A percentile compares a stretch with the other conserved stretches of the same genome.
phyloP scores from a whole-genome alignment of 352 stramenopile genomes.

The Pythium phragmiticola region DNA sequence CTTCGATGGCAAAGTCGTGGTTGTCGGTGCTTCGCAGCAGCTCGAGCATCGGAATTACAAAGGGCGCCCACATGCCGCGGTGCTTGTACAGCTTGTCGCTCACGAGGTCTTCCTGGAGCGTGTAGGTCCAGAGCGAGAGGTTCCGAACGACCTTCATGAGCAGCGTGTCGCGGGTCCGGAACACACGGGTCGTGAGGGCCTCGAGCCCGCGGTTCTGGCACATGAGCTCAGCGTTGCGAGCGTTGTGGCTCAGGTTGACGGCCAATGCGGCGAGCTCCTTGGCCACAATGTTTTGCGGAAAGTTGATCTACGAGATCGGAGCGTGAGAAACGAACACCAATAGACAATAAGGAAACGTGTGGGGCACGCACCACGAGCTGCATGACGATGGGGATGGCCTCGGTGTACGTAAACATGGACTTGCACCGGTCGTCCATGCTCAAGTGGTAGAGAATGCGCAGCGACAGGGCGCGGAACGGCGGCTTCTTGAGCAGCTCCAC shows the following conservation, averaged over 20 bases:
- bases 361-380: slow-evolving; percentile 71
- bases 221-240: slow-evolving; percentile 91
- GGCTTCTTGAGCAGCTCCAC: slow-evolving; percentile 93
- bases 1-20: slow-evolving; percentile 93
- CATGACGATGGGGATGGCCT: slow-evolving; percentile 93
- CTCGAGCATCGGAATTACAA: slow-evolving; percentile 88
- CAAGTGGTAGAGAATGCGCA: slow-evolving; percentile 94
- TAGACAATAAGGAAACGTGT: neutral
- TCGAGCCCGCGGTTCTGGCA: slow-evolving; percentile 86
- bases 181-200: slow-evolving; percentile 85
- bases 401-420: slow-evolving; percentile 94
- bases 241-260: slow-evolving; percentile 94
- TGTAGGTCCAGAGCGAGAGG: slow-evolving; percentile 91
- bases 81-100: slow-evolving; percentile 91
- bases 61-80: slow-evolving; percentile 90
- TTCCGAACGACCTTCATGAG: slow-evolving; percentile 95
- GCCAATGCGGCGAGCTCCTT: slow-evolving; percentile 93
- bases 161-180: slow-evolving; percentile 87
- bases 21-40: slow-evolving; percentile 86
- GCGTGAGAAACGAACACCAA: neutral
- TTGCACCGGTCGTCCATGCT: slow-evolving; percentile 94
- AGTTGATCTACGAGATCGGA: slow-evolving; percentile 74
- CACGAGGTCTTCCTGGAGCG: slow-evolving; percentile 84
- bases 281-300: slow-evolving; percentile 89
- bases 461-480: slow-evolving; percentile 80